Evolutionary conservation across 768 basidiomycete species (phyloP), one percentile per base, ranked within the genome.

Genomic region (Termitomyces sp.): DNA sequence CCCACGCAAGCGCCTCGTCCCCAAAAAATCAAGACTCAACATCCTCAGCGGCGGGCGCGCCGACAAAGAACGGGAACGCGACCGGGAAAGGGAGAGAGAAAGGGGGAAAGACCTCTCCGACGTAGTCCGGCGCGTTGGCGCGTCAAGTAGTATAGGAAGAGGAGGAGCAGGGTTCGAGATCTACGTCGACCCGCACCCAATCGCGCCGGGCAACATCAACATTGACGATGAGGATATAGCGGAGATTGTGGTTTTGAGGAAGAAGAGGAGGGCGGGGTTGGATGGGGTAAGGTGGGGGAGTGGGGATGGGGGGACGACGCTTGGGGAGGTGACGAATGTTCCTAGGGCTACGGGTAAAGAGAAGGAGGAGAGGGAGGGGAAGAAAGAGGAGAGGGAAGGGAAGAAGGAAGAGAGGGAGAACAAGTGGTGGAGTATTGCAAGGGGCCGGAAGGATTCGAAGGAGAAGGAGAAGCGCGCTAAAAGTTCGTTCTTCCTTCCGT

Each of bases 371-470:
- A 70, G 33, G 55, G 28, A 11, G 3, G 39, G 63, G 48, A 63
- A 62, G 69, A 81, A 75, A 69, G 72, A 28, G 28, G 28, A 28
- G 28, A 28, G 28, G 28, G 28, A 28, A 4, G 28, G 66, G 65
- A 76, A 77, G 66, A 63, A 55, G 1, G 74, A 74, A 36, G 72
- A 74, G 67, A 73, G 74, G 35, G 73, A 74, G 67, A 79, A 81
- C 68, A 89, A 86, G 71, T 93, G 91, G 90, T 93, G 91, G 92
- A 92, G 83, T 63, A 86, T 93, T 61, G 86, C 89, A 7, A 76
- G 89, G 15, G 89, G 89, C 11, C 74, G 88, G 66, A 91, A 87
- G 69, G 90, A 90, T 59, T 85, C 84, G 18, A 90, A 90, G 70
- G 86, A 87, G 67, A 84, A 83, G 72, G 80, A 72, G 20, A 71